phyloP scores from a whole-genome alignment of 2,329 filamentous ascomycete species.

The Trichothecium sympodiale region DNA sequence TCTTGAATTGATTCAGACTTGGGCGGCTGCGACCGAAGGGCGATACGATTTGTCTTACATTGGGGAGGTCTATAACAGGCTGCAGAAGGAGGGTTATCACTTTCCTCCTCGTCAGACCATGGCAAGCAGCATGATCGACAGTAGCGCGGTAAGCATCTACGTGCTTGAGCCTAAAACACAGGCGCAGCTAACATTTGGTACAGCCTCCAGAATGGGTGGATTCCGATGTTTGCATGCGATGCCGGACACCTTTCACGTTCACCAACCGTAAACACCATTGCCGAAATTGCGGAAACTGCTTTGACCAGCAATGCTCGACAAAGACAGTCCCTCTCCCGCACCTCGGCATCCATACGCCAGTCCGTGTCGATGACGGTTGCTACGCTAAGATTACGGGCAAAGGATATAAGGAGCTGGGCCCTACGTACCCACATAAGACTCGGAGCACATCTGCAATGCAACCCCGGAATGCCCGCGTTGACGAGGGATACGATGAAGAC shows the following conservation, averaged over 20 bases:
- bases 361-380: slow-evolving; percentile 93
- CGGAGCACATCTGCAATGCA: slow-evolving; percentile 66
- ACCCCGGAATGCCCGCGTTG: slow-evolving; percentile 75
- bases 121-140: slow-evolving; percentile 96
- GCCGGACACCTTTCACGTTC: slow-evolving; percentile 88
- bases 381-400: slow-evolving; percentile 81
- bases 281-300: slow-evolving; percentile 94
- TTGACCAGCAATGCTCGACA: slow-evolving; percentile 88
- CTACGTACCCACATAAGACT: slow-evolving; percentile 48
- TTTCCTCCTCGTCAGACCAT: slow-evolving; percentile 84
- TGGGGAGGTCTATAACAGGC: slow-evolving; percentile 69
- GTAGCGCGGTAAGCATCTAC: slow-evolving; percentile 61
- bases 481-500: slow-evolving; percentile 90
- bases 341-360: slow-evolving; percentile 80
- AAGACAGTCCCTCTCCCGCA: slow-evolving; percentile 84
- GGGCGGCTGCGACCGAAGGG: slow-evolving; percentile 82
- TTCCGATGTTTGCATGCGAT: slow-evolving; percentile 97
- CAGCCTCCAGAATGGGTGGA: slow-evolving; percentile 95
- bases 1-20: slow-evolving; percentile 83
- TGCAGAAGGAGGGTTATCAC: slow-evolving; percentile 76
- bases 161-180: slow-evolving; percentile 10
- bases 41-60: slow-evolving; percentile 78
- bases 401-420: slow-evolving; percentile 29
- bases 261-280: slow-evolving; percentile 98
- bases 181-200: background rate